Conservation (phyloP, 192 early-diverging fungal species). For the Umbelopsis vinacea region DNA sequence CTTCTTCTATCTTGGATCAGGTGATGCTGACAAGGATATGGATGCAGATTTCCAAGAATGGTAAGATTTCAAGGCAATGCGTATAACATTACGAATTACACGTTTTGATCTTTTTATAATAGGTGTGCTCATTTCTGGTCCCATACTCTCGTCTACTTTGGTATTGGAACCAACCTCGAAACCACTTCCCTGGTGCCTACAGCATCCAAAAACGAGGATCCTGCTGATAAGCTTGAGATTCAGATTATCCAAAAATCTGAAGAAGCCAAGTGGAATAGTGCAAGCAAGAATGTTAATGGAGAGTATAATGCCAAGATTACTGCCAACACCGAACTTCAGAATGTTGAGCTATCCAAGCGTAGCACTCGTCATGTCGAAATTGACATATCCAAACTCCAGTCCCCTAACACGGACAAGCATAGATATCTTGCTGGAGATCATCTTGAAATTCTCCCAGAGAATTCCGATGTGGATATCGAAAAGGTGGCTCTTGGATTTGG, state of each 20-base stretch:
- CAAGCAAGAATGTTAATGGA: constrained; percentile 25
- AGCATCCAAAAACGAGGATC: background rate
- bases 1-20: constrained; percentile 44
- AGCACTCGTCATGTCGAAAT: constrained; percentile 53
- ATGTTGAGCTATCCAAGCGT: constrained; percentile 32
- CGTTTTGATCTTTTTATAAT: background rate
- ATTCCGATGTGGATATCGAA: constrained; percentile 44
- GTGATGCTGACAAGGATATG: constrained; percentile 55
- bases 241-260: constrained; percentile 25
- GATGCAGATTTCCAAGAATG: constrained; percentile 42
- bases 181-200: constrained; percentile 20
- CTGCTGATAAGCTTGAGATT: constrained; percentile 19
- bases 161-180: constrained; percentile 14
- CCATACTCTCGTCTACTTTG: constrained; percentile 7
- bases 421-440: constrained; percentile 56
- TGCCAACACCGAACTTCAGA: constrained; percentile 48
- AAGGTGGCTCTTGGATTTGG: constrained; percentile 48
- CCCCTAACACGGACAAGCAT: constrained; percentile 21
- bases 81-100: background rate
- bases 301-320: constrained; percentile 38
- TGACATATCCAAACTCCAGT: constrained; percentile 34
- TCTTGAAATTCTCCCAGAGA: constrained; percentile 55
- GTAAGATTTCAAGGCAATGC: constrained; percentile 10
- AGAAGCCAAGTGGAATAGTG: constrained; percentile 5
- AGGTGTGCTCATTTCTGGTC: constrained; percentile 40